A percentile compares a stretch with the other conserved stretches of the same genome.
phyloP scores from a whole-genome alignment of 2,329 filamentous ascomycete genomes.

The Phialophora verrucosa region DNA sequence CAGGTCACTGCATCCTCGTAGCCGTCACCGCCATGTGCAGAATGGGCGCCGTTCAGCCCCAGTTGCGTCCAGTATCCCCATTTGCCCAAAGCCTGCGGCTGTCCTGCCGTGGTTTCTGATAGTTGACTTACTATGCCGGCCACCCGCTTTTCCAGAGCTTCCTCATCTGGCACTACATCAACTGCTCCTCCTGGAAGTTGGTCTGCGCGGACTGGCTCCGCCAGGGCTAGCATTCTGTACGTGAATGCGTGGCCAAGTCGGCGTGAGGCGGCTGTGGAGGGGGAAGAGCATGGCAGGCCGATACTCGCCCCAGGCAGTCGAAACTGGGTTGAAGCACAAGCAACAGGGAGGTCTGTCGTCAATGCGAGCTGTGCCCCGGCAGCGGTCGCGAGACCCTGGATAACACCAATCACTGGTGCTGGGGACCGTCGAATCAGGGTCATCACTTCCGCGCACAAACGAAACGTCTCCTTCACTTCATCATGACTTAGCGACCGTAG shows the following conservation, averaged over 20 bases:
- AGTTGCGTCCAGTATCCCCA: slow-evolving; percentile 40
- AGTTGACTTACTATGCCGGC: slow-evolving; percentile 33
- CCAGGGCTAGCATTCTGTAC: slow-evolving; percentile 38
- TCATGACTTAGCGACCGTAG: slow-evolving; percentile 35
- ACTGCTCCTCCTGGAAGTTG: slow-evolving; percentile 36
- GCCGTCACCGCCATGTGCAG: slow-evolving; percentile 33
- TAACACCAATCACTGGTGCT: slow-evolving; percentile 37
- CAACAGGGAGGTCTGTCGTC: slow-evolving; percentile 37
- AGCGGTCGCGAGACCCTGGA: slow-evolving; percentile 39
- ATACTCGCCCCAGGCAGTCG: slow-evolving; percentile 37
- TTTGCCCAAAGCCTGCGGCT: slow-evolving; percentile 38
- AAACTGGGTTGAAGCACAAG: slow-evolving; percentile 35
- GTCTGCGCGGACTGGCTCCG: slow-evolving; percentile 35
- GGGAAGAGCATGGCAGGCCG: slow-evolving; percentile 38
- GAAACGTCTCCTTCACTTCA: slow-evolving; percentile 39
- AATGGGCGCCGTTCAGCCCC: slow-evolving; percentile 21
- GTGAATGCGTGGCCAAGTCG: slow-evolving; percentile 37
- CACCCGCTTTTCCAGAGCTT: slow-evolving; percentile 33
- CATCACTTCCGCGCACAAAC: slow-evolving; percentile 40
- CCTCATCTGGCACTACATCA: slow-evolving; percentile 33
- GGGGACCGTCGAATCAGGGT: slow-evolving; percentile 37
- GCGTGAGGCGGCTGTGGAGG: slow-evolving; percentile 35
- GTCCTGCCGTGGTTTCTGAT: slow-evolving; percentile 31
- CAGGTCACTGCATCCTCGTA: slow-evolving; percentile 39
- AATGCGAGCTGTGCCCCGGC: slow-evolving; percentile 38